These are phyloP conservation scores for Colletotrichum spinosum DNA, from an alignment of 2,329 filamentous ascomycete species.

Conservation along the genomic window DNA sequence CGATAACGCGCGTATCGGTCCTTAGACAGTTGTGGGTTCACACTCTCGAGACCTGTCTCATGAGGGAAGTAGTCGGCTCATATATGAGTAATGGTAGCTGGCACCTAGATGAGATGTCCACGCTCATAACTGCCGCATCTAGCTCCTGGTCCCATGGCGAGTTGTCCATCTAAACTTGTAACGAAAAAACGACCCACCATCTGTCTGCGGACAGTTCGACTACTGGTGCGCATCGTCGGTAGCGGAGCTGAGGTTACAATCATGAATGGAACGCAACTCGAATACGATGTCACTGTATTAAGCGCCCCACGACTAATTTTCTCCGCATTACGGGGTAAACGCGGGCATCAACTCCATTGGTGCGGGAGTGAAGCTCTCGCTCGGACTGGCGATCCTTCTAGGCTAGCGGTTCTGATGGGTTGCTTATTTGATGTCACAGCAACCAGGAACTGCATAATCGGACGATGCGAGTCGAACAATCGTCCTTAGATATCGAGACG, in stretches of 20 bases:
- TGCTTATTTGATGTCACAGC: constrained; percentile 1
- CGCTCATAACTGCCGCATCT: too few relatives aligned
- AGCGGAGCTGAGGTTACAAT: constrained; percentile 29
- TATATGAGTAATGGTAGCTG: too few relatives aligned
- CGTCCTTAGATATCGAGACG: too few relatives aligned
- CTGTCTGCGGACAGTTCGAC: neutral
- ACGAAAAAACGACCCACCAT: neutral
- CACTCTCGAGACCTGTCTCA: too few relatives aligned
- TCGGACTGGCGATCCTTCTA: neutral
- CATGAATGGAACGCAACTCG: too few relatives aligned
- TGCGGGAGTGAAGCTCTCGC: constrained; percentile 14
- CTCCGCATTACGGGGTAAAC: constrained; percentile 18
- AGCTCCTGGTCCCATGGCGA: neutral
- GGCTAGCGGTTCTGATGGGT: neutral
- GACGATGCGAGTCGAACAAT: too few relatives aligned
- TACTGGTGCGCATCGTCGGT: constrained; percentile 33
- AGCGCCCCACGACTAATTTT: neutral
- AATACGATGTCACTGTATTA: too few relatives aligned
- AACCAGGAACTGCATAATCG: too few relatives aligned
- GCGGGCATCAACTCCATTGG: constrained; percentile 16
- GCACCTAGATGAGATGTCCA: too few relatives aligned
- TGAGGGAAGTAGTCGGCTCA: too few relatives aligned
- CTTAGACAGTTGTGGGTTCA: too few relatives aligned
- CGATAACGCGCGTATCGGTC: neutral
- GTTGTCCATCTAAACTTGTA: neutral